Percentiles rank a stretch among this genome's conserved stretches.
Evolutionary conservation across 495 filamentous ascomycete genomes (phyloP).

Genomic region (Saxispiralis lemnorum): DNA sequence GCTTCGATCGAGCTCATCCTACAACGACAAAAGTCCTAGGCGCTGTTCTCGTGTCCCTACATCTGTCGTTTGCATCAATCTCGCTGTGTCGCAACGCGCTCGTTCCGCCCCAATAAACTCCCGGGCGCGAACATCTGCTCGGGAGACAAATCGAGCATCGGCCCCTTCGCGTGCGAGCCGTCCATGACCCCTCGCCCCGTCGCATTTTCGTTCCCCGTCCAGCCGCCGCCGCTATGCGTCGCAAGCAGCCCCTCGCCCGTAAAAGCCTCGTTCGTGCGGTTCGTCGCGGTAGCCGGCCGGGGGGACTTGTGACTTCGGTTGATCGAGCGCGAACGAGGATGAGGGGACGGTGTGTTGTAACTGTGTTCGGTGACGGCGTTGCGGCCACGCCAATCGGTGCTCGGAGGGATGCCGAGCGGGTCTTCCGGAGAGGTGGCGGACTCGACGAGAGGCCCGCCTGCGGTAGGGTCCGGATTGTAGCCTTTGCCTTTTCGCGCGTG

Average conservation of each 20-base stretch:
- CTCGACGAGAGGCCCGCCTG: constrained; percentile 42
- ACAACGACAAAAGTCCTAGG: no score
- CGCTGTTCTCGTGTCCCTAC: no score
- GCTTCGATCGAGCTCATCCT: no score
- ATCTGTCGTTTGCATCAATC: no score
- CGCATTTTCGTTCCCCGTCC: constrained; percentile 15
- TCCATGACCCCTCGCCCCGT: constrained; percentile 37
- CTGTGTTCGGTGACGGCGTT: neutral
- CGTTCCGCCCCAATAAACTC: constrained; percentile 29
- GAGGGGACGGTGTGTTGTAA: neutral
- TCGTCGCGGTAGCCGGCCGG: constrained; percentile 1
- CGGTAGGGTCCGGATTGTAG: constrained; percentile 38
- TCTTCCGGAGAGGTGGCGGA: constrained; percentile 41
- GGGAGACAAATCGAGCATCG: constrained; percentile 38
- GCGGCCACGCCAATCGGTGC: constrained; percentile 32
- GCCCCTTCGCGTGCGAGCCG: constrained; percentile 33
- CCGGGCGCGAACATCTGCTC: constrained; percentile 36
- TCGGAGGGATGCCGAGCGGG: constrained; percentile 33
- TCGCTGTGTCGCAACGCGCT: no score
- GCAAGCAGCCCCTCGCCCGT: constrained; percentile 20
- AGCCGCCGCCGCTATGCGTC: constrained; percentile 9
- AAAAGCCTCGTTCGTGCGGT: constrained; percentile 16
- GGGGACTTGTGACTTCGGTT: neutral
- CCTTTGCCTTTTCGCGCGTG: constrained; percentile 50
- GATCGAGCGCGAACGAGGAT: neutral